Conservation (phyloP, 306 rosid genomes). For the Rosa persica region DNA sequence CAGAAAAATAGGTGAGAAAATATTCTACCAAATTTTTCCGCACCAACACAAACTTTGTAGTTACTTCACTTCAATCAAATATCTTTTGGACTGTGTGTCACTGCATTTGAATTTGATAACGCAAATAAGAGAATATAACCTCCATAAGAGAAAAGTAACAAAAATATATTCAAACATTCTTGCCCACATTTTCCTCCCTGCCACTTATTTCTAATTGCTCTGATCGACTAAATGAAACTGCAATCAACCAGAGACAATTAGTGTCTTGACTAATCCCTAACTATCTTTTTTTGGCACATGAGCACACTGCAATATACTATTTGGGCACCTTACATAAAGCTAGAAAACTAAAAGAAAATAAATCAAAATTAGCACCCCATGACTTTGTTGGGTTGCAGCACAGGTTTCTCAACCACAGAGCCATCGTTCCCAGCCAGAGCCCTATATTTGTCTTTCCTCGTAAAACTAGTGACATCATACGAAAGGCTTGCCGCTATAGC, state of each 20-base stretch:
- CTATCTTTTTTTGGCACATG: background rate
- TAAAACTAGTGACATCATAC: slow-evolving; percentile 71
- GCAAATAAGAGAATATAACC: no score
- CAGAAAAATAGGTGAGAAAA: no score
- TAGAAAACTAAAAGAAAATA: background rate
- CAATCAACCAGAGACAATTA: background rate
- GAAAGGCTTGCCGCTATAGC: slow-evolving; percentile 66
- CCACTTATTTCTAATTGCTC: background rate
- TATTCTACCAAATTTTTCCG: no score
- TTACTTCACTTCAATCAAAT: no score
- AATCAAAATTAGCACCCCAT: slow-evolving; percentile 54
- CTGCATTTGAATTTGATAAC: no score
- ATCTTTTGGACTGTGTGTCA: no score
- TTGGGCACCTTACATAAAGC: background rate
- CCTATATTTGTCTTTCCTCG: slow-evolving; percentile 72
- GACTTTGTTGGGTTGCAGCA: slow-evolving; percentile 36
- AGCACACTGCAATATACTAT: background rate
- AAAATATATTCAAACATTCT: no score
- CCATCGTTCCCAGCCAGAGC: slow-evolving; percentile 92
- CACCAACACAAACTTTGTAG: no score
- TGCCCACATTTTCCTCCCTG: background rate
- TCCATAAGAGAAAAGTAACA: no score
- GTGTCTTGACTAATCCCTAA: background rate
- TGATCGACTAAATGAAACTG: background rate
- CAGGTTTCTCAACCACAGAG: slow-evolving; percentile 41